Evolutionary conservation across 2,329 filamentous ascomycete genomes (phyloP).

Genomic region (Pseudogymnoascus sp.): DNA sequence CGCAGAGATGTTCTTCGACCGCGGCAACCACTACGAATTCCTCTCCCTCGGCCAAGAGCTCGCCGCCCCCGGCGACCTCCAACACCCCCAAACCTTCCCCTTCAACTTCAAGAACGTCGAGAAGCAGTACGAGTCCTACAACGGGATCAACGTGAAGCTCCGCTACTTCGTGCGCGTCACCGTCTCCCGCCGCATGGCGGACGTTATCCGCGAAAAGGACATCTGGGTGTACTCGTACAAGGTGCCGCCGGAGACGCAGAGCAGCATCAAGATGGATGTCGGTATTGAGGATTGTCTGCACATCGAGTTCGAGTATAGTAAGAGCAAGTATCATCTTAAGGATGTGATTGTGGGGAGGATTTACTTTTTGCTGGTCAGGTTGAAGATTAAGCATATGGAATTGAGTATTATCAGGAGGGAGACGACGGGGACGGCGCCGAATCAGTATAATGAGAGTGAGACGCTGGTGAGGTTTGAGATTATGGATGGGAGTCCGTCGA

Average conservation of each 20-base stretch:
- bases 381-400: constrained; percentile 99
- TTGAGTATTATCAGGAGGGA: constrained; percentile 93
- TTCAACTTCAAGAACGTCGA: constrained; percentile 99
- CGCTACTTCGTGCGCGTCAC: constrained; percentile 98
- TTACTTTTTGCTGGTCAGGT: constrained; percentile 90
- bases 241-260: constrained; percentile 96
- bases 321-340: constrained; percentile 98
- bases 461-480: constrained; percentile 98
- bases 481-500: constrained; percentile 97
- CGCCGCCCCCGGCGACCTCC: constrained; percentile 90
- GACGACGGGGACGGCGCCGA: constrained; percentile 91
- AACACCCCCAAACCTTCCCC: constrained; percentile 96
- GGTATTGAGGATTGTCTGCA: constrained; percentile 98
- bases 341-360: constrained; percentile 98
- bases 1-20: constrained; percentile 98
- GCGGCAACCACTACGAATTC: constrained; percentile 98
- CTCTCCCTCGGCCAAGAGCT: constrained; percentile 94
- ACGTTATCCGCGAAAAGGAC: constrained; percentile 97
- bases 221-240: constrained; percentile 99
- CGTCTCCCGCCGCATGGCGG: constrained; percentile 91
- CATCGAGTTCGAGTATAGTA: constrained; percentile 99
- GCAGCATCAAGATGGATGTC: constrained; percentile 99
- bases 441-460: constrained; percentile 99
- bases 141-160: constrained; percentile 98
- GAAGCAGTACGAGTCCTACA: constrained; percentile 99